A percentile compares a stretch with the other conserved stretches of the same genome.
Evolutionary conservation across 352 stramenopile species (phyloP).

Genomic region (Phytopythium delawarense): DNA sequence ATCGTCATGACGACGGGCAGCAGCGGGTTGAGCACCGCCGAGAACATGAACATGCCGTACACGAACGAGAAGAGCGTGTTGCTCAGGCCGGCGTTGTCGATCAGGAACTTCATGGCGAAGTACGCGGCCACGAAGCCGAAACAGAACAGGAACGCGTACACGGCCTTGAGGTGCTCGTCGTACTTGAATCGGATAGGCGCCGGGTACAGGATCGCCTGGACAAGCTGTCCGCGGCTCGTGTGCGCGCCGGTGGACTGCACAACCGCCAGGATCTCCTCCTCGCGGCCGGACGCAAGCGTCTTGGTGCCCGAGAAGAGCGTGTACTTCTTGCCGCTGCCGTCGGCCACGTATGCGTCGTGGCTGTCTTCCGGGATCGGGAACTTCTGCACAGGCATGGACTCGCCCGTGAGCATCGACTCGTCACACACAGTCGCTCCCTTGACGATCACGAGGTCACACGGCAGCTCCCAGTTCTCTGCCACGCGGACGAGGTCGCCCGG

Average conservation of each 20-base stretch:
- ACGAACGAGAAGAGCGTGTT: conserved; percentile 70
- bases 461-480: conserved; percentile 61
- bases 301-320: conserved; percentile 86
- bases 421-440: conserved; percentile 67
- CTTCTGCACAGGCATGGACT: conserved; percentile 88
- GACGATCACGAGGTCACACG: conserved; percentile 67
- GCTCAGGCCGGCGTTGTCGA: conserved; percentile 54
- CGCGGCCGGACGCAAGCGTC: conserved; percentile 58
- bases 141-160: conserved; percentile 77
- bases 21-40: conserved; percentile 72
- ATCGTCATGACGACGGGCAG: conserved; percentile 89
- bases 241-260: conserved; percentile 80
- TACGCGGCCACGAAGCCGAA: conserved; percentile 72
- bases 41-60: conserved; percentile 83
- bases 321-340: conserved; percentile 73
- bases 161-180: conserved; percentile 83
- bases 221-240: conserved; percentile 80
- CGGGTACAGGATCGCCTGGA: conserved; percentile 85
- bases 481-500: conserved; percentile 69
- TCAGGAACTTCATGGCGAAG: conserved; percentile 73
- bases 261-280: conserved; percentile 69
- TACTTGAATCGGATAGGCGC: conserved; percentile 89
- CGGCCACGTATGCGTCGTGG: conserved; percentile 43
- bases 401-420: conserved; percentile 72
- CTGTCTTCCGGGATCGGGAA: conserved; percentile 52